These are phyloP conservation scores for Naganishia sp. DNA, from an alignment of 1,284 basidiomycete genomes.

Conservation along the genomic window DNA sequence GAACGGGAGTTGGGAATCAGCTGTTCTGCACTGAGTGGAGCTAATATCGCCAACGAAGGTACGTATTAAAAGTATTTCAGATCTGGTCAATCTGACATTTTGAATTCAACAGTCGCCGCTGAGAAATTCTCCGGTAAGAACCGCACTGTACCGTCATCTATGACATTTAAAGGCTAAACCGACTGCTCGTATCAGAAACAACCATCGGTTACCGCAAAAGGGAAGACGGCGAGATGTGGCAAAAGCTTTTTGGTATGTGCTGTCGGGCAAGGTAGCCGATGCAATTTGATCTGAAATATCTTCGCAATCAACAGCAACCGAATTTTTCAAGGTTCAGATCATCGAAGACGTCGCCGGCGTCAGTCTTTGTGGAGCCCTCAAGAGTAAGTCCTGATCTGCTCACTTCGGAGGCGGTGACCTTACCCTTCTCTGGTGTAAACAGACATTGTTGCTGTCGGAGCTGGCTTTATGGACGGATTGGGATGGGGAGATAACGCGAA, in stretches of 20 bases:
- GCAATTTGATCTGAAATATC: not conserved
- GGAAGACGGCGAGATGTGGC: constrained; percentile 56
- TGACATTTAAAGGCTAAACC: constrained; percentile 29
- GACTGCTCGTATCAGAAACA: constrained; percentile 56
- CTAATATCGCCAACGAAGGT: constrained; percentile 63
- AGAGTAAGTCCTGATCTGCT: constrained; percentile 47
- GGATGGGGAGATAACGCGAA: constrained; percentile 63
- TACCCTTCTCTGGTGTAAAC: not conserved
- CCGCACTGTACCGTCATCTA: not conserved
- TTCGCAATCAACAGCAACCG: constrained; percentile 44
- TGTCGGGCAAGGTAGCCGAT: constrained; percentile 10
- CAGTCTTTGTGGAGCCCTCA: constrained; percentile 61
- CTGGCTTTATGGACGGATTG: constrained; percentile 61
- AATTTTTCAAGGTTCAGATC: constrained; percentile 59
- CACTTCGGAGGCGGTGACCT: no score
- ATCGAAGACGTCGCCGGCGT: constrained; percentile 62
- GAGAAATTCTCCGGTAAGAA: constrained; percentile 58
- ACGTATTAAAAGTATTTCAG: not conserved
- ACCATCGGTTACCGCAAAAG: constrained; percentile 59
- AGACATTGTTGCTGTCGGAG: constrained; percentile 60
- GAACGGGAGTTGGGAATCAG: constrained; percentile 58
- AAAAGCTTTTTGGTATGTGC: constrained; percentile 54
- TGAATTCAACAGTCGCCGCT: constrained; percentile 49
- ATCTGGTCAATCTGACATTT: not conserved
- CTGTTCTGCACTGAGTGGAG: constrained; percentile 61